Conservation (phyloP, 1,284 basidiomycete genomes). For the Cutaneotrichosporon spelunceum region DNA sequence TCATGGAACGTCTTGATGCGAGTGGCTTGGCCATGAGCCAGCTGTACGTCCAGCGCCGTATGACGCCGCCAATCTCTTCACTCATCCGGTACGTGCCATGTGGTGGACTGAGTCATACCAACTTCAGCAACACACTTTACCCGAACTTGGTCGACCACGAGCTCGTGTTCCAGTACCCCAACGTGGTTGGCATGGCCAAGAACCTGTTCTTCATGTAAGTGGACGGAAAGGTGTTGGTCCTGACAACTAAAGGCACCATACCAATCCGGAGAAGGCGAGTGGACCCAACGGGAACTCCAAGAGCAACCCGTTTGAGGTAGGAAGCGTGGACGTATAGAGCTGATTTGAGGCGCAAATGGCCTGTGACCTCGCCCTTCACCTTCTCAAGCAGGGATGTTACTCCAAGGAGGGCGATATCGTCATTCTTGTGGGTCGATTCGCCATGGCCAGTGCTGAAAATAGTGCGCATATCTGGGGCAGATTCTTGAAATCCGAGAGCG, state of each 20-base stretch:
- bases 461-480: conserved; percentile 48
- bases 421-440: conserved; percentile 53
- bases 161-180: conserved; percentile 56
- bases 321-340: conserved; percentile 8
- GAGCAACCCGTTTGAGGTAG: conserved; percentile 65
- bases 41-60: conserved; percentile 55
- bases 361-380: conserved; percentile 64
- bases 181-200: conserved; percentile 59
- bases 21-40: conserved; percentile 58
- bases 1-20: conserved; percentile 61
- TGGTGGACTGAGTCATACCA: not conserved
- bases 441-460: not conserved
- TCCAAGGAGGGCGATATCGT: conserved; percentile 65
- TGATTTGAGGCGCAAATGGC: conserved; percentile 62
- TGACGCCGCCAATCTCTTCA: conserved; percentile 56
- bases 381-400: conserved; percentile 61
- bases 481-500: conserved; percentile 60
- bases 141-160: conserved; percentile 60
- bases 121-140: conserved; percentile 59
- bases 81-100: conserved; percentile 49
- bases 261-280: conserved; percentile 57
- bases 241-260: conserved; percentile 48
- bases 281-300: conserved; percentile 62
- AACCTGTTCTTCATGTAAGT: conserved; percentile 60
- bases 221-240: not conserved